Evolutionary conservation across 495 filamentous ascomycete genomes (phyloP).

Genomic region (Penicillium odoratum): DNA sequence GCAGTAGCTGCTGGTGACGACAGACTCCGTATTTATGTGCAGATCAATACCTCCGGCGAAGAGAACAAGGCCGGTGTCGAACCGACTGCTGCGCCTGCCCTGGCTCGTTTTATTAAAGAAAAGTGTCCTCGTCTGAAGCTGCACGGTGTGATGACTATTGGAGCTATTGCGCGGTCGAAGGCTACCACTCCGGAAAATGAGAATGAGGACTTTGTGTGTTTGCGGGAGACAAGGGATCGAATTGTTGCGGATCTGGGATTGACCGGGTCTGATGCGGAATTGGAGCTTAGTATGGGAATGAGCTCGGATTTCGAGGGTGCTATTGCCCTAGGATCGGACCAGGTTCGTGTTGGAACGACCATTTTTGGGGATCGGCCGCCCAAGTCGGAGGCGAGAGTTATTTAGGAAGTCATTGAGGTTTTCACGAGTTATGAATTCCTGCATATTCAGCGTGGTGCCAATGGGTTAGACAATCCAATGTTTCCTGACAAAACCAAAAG

Average conservation of each 20-base stretch:
- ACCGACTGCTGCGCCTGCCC: conserved; percentile 53
- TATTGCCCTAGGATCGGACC: conserved; percentile 76
- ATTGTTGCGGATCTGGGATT: conserved; percentile 53
- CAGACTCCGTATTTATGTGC: conserved; percentile 73
- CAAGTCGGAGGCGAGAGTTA: conserved; percentile 63
- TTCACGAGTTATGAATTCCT: conserved; percentile 16
- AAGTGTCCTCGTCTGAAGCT: conserved; percentile 72
- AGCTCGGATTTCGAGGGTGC: conserved; percentile 93
- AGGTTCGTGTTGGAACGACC: conserved; percentile 93
- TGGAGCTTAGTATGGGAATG: conserved; percentile 82
- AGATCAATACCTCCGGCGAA: conserved; percentile 94
- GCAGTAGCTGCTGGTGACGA: conserved; percentile 20
- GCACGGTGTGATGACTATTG: conserved; percentile 94
- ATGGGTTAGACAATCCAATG: neutral
- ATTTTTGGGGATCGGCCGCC: conserved; percentile 84
- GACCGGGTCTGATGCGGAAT: conserved; percentile 33
- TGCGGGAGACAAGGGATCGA: conserved; percentile 69
- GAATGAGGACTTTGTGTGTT: conserved; percentile 82
- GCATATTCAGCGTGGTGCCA: conserved; percentile 7
- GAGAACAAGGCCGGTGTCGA: conserved; percentile 77
- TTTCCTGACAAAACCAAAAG: neutral
- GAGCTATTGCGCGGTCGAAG: conserved; percentile 80
- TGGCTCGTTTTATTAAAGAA: conserved; percentile 67
- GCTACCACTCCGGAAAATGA: conserved; percentile 69
- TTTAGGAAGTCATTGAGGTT: conserved; percentile 15